Percentiles rank a stretch among this genome's conserved stretches.
Conservation (phyloP, 768 basidiomycete species). For the Tricholoma saponaceum region DNA sequence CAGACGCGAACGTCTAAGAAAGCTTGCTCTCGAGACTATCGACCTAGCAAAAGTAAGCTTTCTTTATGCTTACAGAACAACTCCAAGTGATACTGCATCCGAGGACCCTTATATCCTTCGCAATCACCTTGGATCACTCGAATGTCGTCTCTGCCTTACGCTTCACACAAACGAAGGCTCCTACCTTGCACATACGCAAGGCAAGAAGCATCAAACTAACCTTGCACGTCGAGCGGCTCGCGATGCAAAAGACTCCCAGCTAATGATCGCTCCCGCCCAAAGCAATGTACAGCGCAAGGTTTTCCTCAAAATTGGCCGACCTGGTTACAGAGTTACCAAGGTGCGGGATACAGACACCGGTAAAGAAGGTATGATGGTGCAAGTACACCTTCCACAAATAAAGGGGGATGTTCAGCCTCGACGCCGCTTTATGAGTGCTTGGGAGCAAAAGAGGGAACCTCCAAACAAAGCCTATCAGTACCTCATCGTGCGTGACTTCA, state of each 20-base stretch:
- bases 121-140: conserved; percentile 96
- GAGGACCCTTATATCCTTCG: conserved; percentile 98
- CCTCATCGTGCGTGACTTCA: conserved; percentile 69
- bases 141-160: conserved; percentile 96
- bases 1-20: conserved; percentile 88
- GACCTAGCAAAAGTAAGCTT: conserved; percentile 87
- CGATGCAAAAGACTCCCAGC: conserved; percentile 90
- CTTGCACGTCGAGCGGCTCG: conserved; percentile 95
- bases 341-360: conserved; percentile 87
- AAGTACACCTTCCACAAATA: conserved; percentile 93
- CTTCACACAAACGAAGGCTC: conserved; percentile 99
- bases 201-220: conserved; percentile 99
- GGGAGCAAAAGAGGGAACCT: conserved; percentile 94
- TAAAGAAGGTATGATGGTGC: conserved; percentile 96
- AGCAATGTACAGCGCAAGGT: conserved; percentile 84
- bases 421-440: conserved; percentile 93
- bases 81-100: conserved; percentile 7
- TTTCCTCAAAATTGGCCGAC: conserved; percentile 95
- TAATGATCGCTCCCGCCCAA: conserved; percentile 84
- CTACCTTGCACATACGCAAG: conserved; percentile 98
- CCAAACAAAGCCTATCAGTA: conserved; percentile 98
- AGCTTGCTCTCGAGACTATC: conserved; percentile 95
- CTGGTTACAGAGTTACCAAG: conserved; percentile 95
- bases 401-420: conserved; percentile 81
- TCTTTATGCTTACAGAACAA: background rate